Conservation (phyloP, 345 rosid species). For the Atalantia buxifolia region DNA sequence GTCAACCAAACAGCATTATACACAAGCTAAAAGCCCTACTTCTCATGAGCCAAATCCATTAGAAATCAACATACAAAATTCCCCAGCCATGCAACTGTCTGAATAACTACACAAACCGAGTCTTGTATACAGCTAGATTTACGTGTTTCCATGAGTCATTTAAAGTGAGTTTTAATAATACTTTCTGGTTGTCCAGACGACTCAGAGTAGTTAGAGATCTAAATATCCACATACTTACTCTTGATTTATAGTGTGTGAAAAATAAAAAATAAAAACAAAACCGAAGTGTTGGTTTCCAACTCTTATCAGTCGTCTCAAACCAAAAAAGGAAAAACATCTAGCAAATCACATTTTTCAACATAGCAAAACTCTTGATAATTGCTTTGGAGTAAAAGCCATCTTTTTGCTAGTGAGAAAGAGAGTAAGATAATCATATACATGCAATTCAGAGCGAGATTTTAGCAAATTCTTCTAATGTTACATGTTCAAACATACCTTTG, state of each 20-base stretch:
- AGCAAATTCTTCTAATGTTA: neutral
- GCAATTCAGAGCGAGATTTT: too few species aligned
- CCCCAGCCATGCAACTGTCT: neutral
- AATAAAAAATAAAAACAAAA: neutral
- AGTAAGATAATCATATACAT: neutral
- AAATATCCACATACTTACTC: neutral
- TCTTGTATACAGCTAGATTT: neutral
- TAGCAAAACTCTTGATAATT: neutral
- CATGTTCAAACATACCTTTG: conserved; percentile 54
- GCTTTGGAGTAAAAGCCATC: neutral
- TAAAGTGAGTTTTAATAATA: neutral
- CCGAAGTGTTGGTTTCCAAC: neutral
- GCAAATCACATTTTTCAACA: neutral
- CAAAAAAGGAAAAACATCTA: neutral
- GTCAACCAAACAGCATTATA: neutral
- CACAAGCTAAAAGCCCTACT: neutral
- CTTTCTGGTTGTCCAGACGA: neutral
- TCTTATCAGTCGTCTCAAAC: neutral
- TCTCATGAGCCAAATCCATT: neutral
- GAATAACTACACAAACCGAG: neutral
- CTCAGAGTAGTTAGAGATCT: neutral
- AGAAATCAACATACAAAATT: neutral
- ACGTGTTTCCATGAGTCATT: neutral
- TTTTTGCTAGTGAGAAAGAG: neutral
- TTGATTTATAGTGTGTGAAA: neutral